phyloP scores from a whole-genome alignment of 768 basidiomycete genomes.

The Daedaleopsis nitida region DNA sequence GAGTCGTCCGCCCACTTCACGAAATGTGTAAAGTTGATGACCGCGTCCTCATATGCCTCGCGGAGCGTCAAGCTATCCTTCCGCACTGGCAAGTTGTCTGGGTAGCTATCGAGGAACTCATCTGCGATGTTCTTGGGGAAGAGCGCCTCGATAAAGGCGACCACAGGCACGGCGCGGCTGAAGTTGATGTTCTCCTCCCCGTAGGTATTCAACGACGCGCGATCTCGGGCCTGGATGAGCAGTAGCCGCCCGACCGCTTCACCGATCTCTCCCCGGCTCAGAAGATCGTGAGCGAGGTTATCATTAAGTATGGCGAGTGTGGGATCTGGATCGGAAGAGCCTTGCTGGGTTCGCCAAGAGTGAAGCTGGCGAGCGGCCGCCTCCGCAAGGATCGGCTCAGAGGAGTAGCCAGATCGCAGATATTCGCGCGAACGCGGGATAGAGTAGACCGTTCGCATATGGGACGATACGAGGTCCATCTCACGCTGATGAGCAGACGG shows the following conservation, averaged over 20 bases:
- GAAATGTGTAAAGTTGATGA: constrained; percentile 37
- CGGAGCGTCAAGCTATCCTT: not conserved
- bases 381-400: constrained; percentile 39
- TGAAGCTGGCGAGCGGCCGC: constrained; percentile 27
- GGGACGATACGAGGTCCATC: constrained; percentile 26
- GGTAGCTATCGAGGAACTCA: constrained; percentile 22
- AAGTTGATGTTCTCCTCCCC: not conserved
- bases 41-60: constrained; percentile 28
- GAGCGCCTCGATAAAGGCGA: constrained; percentile 25
- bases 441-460: constrained; percentile 32
- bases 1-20: constrained; percentile 26
- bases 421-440: constrained; percentile 28
- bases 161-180: constrained; percentile 13
- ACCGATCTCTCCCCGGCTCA: constrained; percentile 25
- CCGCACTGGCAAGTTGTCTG: constrained; percentile 24
- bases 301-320: constrained; percentile 6
- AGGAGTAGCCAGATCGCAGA: constrained; percentile 33
- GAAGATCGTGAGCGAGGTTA: constrained; percentile 7
- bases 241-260: constrained; percentile 30
- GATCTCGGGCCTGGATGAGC: constrained; percentile 28
- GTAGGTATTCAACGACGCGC: constrained; percentile 11
- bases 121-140: constrained; percentile 16
- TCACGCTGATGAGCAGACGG: constrained; percentile 4
- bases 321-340: not conserved
- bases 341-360: not conserved